phyloP scores from a whole-genome alignment of 2,329 filamentous ascomycete genomes.

The Colletotrichum sp. region DNA sequence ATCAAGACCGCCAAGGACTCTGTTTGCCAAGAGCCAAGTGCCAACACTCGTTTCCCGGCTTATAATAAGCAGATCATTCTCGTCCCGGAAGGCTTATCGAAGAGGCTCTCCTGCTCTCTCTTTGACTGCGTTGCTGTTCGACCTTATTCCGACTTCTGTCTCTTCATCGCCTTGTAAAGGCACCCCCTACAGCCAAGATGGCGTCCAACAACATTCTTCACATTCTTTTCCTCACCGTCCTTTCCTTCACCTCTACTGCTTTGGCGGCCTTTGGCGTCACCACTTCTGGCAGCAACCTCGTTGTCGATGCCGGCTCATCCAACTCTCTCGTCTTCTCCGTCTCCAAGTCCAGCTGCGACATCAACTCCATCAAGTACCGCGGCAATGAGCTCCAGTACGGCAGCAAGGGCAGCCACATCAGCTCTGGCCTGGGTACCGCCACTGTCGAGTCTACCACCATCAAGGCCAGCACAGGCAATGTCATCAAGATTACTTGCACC shows the following conservation, averaged over 20 bases:
- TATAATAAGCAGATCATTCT: conserved; percentile 1
- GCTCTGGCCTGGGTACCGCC: conserved; percentile 63
- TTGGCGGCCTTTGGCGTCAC: conserved; percentile 48
- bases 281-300: conserved; percentile 42
- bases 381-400: conserved; percentile 64
- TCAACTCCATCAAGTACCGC: conserved; percentile 66
- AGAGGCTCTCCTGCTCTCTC: neutral
- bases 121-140: neutral
- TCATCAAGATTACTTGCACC: conserved; percentile 66
- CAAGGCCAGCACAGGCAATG: conserved; percentile 37
- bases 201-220: conserved; percentile 12
- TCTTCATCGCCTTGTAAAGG: neutral
- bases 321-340: conserved; percentile 58
- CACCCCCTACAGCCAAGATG: neutral
- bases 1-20: neutral
- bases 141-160: neutral
- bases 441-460: conserved; percentile 55
- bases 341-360: conserved; percentile 61
- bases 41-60: neutral
- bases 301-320: conserved; percentile 52
- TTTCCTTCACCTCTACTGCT: conserved; percentile 30
- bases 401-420: conserved; percentile 58
- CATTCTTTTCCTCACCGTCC: conserved; percentile 26
- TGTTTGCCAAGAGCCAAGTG: neutral
- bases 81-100: neutral